Evolutionary conservation across 345 rosid genomes (phyloP).

Genomic region (Draba incana): DNA sequence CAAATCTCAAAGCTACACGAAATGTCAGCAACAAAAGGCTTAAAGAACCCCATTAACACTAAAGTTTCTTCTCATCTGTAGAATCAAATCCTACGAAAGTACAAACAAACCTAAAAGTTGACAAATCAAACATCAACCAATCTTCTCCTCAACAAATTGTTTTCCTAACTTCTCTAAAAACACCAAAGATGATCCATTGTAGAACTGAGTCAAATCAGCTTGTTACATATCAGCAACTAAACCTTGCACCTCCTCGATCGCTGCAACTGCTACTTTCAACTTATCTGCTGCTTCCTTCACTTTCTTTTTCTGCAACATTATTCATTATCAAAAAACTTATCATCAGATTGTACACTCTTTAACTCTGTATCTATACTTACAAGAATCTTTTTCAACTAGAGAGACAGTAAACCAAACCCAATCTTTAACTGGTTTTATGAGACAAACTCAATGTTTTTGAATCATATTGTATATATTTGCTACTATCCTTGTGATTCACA

Average conservation of each 20-base stretch:
- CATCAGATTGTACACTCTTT: not conserved
- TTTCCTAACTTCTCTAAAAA: constrained; percentile 14
- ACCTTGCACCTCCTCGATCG: constrained; percentile 30
- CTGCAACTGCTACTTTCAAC: constrained; percentile 30
- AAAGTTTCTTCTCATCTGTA: constrained; percentile 19
- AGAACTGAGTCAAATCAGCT: constrained; percentile 25
- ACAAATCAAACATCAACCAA: constrained; percentile 34
- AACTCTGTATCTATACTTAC: not conserved
- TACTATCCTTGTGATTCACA: constrained; percentile 9
- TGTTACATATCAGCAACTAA: constrained; percentile 29
- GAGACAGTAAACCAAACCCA: not conserved
- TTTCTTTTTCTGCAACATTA: constrained; percentile 39
- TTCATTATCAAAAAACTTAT: not conserved
- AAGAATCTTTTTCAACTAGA: not conserved
- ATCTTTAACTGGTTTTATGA: no score
- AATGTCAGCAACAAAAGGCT: not conserved
- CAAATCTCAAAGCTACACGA: constrained; percentile 16
- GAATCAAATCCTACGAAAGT: constrained; percentile 30
- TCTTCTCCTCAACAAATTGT: constrained; percentile 34
- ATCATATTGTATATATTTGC: not conserved
- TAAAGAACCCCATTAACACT: constrained; percentile 24
- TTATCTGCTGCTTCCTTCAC: constrained; percentile 41
- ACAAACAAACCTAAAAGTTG: constrained; percentile 27
- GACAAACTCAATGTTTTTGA: no score
- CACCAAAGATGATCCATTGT: not conserved